These are phyloP conservation scores for Trapa incisa DNA, from an alignment of 345 rosid species.

Conservation along the genomic window DNA sequence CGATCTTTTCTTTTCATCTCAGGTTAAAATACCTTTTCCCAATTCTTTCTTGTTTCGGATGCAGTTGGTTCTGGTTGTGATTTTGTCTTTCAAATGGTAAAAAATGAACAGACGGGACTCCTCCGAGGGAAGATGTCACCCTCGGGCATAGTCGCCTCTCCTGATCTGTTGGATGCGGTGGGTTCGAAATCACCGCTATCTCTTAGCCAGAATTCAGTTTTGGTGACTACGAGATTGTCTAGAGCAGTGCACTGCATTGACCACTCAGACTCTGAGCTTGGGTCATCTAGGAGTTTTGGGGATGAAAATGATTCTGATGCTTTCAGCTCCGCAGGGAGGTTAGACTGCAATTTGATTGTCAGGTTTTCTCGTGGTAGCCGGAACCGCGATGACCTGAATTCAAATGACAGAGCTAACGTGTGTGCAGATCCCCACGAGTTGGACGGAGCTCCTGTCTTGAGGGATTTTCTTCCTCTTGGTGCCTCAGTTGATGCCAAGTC, in stretches of 20 bases:
- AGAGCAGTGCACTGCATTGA: constrained; percentile 46
- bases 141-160: constrained; percentile 25
- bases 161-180: constrained; percentile 26
- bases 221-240: constrained; percentile 64
- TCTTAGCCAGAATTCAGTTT: constrained; percentile 65
- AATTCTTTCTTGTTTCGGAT: neutral
- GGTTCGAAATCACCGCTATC: constrained; percentile 37
- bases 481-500: neutral
- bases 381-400: neutral
- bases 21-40: too few species aligned
- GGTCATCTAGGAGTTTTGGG: constrained; percentile 32
- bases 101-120: constrained; percentile 34
- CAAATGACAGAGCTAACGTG: constrained; percentile 3
- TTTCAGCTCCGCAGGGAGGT: constrained; percentile 48
- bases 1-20: neutral
- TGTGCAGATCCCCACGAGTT: neutral
- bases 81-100: constrained; percentile 26
- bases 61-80: neutral
- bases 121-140: constrained; percentile 8
- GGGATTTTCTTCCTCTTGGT: too few species aligned
- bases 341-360: constrained; percentile 13
- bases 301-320: constrained; percentile 40
- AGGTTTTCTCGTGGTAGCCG: neutral
- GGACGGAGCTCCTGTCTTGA: too few species aligned
- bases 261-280: constrained; percentile 49